Evolutionary conservation across 768 basidiomycete genomes (phyloP).

Genomic region (Panellus pusillus): DNA sequence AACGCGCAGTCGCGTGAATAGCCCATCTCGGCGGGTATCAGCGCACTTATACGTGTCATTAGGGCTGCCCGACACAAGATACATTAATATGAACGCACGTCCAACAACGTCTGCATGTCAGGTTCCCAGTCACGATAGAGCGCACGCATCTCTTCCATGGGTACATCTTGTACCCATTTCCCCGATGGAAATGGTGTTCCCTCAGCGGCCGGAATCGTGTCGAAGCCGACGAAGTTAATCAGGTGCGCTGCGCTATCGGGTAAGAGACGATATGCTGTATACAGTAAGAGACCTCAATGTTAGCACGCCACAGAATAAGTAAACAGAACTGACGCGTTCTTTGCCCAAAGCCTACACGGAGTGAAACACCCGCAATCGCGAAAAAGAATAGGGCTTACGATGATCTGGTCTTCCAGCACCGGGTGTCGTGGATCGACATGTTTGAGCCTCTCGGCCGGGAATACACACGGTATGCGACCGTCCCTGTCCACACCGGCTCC

Average conservation of each 20-base stretch:
- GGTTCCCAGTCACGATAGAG: slow-evolving; percentile 7
- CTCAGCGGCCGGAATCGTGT: slow-evolving; percentile 1
- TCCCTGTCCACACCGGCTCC: slow-evolving; percentile 11
- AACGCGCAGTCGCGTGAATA: neutral
- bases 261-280: slow-evolving; percentile 7
- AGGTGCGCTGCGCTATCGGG: slow-evolving; percentile 5
- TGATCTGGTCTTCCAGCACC: slow-evolving; percentile 2
- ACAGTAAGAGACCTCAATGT: neutral
- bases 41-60: slow-evolving; percentile 2
- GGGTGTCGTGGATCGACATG: slow-evolving; percentile 4
- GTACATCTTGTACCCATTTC: slow-evolving; percentile 4
- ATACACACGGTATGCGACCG: slow-evolving; percentile 9
- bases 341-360: slow-evolving; percentile 4
- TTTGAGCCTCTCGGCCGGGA: slow-evolving; percentile 7
- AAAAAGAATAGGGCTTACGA: slow-evolving; percentile 2
- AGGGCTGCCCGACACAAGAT: neutral
- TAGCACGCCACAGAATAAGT: neutral
- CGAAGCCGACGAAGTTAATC: slow-evolving; percentile 2
- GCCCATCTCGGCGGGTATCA: slow-evolving; percentile 12
- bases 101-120: slow-evolving; percentile 4
- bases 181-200: neutral
- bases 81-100: neutral
- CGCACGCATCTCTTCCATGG: neutral
- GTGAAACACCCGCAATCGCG: neutral
- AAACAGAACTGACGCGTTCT: slow-evolving; percentile 3